These are phyloP conservation scores for Xylaria acuta DNA, from an alignment of 495 filamentous ascomycete genomes.

Conservation along the genomic window DNA sequence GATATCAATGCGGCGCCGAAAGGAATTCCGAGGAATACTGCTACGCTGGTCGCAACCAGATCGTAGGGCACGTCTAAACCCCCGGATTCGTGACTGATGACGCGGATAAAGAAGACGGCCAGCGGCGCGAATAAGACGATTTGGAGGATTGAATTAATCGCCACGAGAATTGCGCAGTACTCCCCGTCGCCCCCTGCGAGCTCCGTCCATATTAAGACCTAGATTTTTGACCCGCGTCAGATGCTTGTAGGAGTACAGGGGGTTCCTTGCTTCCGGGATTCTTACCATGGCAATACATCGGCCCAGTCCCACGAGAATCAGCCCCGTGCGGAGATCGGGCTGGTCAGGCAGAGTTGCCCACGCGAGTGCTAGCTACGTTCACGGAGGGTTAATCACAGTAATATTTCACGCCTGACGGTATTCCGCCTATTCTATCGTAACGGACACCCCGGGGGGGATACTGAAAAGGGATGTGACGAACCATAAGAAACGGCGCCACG, in stretches of 20 bases:
- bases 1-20: constrained; percentile 80
- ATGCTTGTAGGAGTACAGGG: not conserved
- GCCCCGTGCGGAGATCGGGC: constrained; percentile 67
- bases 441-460: not conserved
- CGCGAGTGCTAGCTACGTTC: constrained; percentile 65
- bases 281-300: constrained; percentile 85
- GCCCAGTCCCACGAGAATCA: constrained; percentile 80
- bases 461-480: constrained; percentile 43
- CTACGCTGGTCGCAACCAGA: constrained; percentile 79
- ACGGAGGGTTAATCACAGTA: not conserved
- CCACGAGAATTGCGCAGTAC: constrained; percentile 91
- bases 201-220: constrained; percentile 80
- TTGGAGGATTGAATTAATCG: constrained; percentile 84
- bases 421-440: not conserved
- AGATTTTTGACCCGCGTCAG: constrained; percentile 6
- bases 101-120: constrained; percentile 75
- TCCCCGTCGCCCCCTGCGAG: constrained; percentile 79
- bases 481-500: constrained; percentile 89
- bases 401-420: not conserved
- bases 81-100: constrained; percentile 61
- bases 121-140: constrained; percentile 87
- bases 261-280: not conserved
- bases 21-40: constrained; percentile 85
- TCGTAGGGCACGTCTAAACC: constrained; percentile 66
- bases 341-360: constrained; percentile 86